phyloP scores from a whole-genome alignment of 139 green algal species.

The Chlorella sp. region DNA sequence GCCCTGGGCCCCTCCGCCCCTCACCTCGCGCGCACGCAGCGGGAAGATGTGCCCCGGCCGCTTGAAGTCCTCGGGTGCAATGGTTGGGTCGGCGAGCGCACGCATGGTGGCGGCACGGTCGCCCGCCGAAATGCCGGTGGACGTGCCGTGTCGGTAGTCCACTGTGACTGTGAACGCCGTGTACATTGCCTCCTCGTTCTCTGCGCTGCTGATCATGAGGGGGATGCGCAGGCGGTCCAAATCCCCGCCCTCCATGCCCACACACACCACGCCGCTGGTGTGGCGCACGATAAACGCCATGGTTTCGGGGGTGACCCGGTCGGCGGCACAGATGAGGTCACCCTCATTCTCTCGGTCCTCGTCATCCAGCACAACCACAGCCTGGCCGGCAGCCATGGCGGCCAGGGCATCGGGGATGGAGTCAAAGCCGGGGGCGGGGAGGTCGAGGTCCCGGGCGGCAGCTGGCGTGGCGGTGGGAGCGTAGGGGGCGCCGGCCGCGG shows the following conservation, averaged over 20 bases:
- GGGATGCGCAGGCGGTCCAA: slow-evolving; percentile 92
- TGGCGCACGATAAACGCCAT: slow-evolving; percentile 95
- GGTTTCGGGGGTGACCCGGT: slow-evolving; percentile 81
- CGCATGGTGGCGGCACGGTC: slow-evolving; percentile 92
- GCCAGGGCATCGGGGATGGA: slow-evolving; percentile 54
- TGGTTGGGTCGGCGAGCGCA: slow-evolving; percentile 72
- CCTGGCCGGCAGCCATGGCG: slow-evolving; percentile 76
- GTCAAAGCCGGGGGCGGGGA: slow-evolving; percentile 47
- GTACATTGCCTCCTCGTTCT: slow-evolving; percentile 90
- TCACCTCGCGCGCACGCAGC: slow-evolving; percentile 67
- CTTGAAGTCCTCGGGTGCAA: slow-evolving; percentile 76
- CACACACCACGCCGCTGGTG: slow-evolving; percentile 88
- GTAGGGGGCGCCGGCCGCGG: not conserved
- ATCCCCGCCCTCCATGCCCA: slow-evolving; percentile 71
- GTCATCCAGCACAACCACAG: slow-evolving; percentile 98
- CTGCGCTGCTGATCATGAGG: slow-evolving; percentile 87
- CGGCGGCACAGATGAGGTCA: slow-evolving; percentile 96
- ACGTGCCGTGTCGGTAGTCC: slow-evolving; percentile 84
- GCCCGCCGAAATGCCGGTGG: slow-evolving; percentile 93
- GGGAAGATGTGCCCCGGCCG: slow-evolving; percentile 98
- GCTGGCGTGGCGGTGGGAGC: not conserved
- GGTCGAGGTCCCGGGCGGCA: slow-evolving; percentile 22
- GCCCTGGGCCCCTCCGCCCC: not conserved
- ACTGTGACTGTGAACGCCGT: slow-evolving; percentile 97
- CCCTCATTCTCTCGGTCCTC: slow-evolving; percentile 98